Percentiles rank a stretch among this genome's conserved stretches.
Evolutionary conservation across 371 early-diverging fungal genomes (phyloP).

Genomic region (Lichtheimia corymbifera): DNA sequence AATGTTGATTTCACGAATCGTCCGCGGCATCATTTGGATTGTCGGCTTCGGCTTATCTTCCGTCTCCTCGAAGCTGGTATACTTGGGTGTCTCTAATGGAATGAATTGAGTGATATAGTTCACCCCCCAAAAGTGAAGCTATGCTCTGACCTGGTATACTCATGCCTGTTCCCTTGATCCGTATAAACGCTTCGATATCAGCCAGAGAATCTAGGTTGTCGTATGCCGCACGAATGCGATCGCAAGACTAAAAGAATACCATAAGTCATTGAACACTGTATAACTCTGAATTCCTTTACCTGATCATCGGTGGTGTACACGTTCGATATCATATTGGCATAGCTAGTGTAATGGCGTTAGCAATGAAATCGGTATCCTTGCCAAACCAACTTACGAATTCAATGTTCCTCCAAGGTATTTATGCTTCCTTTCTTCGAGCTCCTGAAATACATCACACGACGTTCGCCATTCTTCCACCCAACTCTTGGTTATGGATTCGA

Average conservation of each 20-base stretch:
- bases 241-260: conserved; percentile 14
- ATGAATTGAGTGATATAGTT: neutral
- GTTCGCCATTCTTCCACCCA: conserved; percentile 14
- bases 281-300: conserved; percentile 8
- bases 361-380: neutral
- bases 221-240: conserved; percentile 18
- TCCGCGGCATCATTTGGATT: conserved; percentile 4
- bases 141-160: conserved; percentile 17
- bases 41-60: neutral
- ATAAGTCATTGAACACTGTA: neutral
- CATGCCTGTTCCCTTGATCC: conserved; percentile 16
- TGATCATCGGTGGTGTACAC: conserved; percentile 28
- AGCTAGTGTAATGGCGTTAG: neutral
- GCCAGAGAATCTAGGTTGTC: conserved; percentile 14
- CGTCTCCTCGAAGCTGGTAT: conserved; percentile 3
- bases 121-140: neutral
- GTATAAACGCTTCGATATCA: conserved; percentile 21
- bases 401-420: conserved; percentile 21
- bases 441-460: conserved; percentile 14
- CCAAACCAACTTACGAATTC: conserved; percentile 8
- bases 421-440: conserved; percentile 21
- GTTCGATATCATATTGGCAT: conserved; percentile 30
- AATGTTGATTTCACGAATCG: conserved; percentile 24
- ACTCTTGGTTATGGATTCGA: conserved; percentile 5
- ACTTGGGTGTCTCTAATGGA: conserved; percentile 5